Evolutionary conservation across 306 rosid species (phyloP).

Genomic region (Prunus mongolica): DNA sequence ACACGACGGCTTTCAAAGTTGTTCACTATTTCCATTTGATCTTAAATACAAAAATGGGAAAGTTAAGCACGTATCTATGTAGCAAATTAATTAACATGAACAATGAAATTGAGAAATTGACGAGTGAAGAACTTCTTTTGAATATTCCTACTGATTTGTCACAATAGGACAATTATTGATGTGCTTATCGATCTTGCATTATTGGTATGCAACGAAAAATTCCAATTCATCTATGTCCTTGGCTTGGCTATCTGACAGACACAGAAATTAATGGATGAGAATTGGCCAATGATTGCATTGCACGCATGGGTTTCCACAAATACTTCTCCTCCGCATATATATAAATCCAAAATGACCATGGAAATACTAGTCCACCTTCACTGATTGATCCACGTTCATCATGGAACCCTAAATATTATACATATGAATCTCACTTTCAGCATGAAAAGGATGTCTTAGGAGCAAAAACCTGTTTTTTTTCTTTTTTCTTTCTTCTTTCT

Average conservation of each 20-base stretch:
- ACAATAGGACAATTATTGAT: constrained; percentile 3
- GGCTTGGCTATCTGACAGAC: neutral
- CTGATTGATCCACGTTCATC: neutral
- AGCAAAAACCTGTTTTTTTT: neutral
- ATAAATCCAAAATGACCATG: neutral
- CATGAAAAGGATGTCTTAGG: neutral
- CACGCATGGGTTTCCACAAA: neutral
- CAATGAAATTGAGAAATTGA: neutral
- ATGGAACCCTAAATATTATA: neutral
- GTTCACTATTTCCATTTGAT: neutral
- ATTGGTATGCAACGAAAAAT: neutral
- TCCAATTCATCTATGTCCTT: neutral
- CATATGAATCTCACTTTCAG: neutral
- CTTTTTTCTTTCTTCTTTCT: too few species aligned
- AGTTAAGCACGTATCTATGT: too few species aligned
- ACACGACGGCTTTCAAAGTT: neutral
- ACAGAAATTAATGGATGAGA: neutral
- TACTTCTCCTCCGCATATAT: neutral
- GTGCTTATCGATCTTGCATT: neutral
- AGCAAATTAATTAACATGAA: neutral
- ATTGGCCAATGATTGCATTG: neutral
- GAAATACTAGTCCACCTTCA: neutral
- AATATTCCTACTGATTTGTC: neutral
- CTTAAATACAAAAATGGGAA: too few species aligned
- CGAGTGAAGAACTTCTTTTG: neutral